Percentiles rank a stretch among this genome's conserved stretches.
phyloP scores from a whole-genome alignment of 805 yeast genomes.

The Candida boleticola region DNA sequence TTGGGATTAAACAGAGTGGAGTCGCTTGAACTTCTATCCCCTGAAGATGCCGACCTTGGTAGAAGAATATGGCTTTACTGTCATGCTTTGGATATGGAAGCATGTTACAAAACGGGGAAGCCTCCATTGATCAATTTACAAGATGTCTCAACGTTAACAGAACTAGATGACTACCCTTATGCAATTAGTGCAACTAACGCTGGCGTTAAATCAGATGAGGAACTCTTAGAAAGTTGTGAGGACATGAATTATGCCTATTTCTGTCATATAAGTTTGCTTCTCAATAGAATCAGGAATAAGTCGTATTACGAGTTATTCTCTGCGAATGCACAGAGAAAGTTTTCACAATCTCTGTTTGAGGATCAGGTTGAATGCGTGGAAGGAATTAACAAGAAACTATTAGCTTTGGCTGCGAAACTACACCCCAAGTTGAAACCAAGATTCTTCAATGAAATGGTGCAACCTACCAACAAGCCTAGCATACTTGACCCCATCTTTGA shows the following conservation, averaged over 20 bases:
- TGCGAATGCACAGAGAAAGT: constrained; percentile 12
- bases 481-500: constrained; percentile 6
- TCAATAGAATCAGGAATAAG: constrained; percentile 21
- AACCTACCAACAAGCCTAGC: neutral
- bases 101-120: constrained; percentile 29
- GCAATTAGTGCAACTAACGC: constrained; percentile 10
- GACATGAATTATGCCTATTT: constrained; percentile 12
- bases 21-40: constrained; percentile 9
- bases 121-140: constrained; percentile 21
- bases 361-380: constrained; percentile 9
- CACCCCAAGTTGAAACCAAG: constrained; percentile 20
- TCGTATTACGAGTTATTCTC: constrained; percentile 25
- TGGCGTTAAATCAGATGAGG: neutral
- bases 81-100: constrained; percentile 25
- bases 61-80: constrained; percentile 30
- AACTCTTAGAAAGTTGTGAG: neutral
- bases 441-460: constrained; percentile 10
- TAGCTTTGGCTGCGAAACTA: constrained; percentile 15
- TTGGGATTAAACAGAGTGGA: constrained; percentile 27
- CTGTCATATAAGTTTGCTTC: constrained; percentile 11
- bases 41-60: constrained; percentile 13
- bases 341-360: neutral
- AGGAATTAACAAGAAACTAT: constrained; percentile 19
- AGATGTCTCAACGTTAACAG: constrained; percentile 19
- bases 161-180: constrained; percentile 11